A percentile compares a stretch with the other conserved stretches of the same genome.
These are phyloP conservation scores for Dichomitus squalens DNA, from an alignment of 1,284 basidiomycete species.

Conservation along the genomic window DNA sequence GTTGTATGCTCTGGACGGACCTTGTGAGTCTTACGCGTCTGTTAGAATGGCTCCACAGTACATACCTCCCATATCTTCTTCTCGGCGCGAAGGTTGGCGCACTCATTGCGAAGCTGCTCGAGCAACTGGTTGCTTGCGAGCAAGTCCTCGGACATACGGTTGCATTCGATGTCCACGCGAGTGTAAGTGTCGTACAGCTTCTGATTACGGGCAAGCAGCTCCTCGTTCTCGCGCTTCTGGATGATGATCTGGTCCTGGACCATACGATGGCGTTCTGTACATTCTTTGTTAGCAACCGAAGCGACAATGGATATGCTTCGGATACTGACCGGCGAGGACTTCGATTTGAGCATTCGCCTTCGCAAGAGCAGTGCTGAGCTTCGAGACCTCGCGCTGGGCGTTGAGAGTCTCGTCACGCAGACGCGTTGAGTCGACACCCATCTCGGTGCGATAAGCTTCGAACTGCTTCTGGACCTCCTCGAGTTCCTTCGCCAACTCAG, in stretches of 20 bases:
- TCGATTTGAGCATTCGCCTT: conserved; percentile 83
- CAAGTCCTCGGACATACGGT: conserved; percentile 66
- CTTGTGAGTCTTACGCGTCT: background rate
- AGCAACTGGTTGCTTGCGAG: conserved; percentile 55
- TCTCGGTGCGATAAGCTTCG: conserved; percentile 79
- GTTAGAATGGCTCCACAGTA: background rate
- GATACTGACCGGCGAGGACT: conserved; percentile 62
- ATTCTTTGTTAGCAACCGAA: conserved; percentile 1
- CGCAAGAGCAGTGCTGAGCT: conserved; percentile 68
- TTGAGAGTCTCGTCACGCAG: conserved; percentile 69
- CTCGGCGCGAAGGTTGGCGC: conserved; percentile 85
- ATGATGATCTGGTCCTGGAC: conserved; percentile 61
- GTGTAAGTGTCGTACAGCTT: conserved; percentile 70
- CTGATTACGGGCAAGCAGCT: conserved; percentile 63
- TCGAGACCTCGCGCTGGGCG: conserved; percentile 69
- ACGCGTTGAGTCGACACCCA: conserved; percentile 69
- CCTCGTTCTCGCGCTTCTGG: conserved; percentile 61
- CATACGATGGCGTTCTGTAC: conserved; percentile 66
- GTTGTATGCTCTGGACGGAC: conserved; percentile 64
- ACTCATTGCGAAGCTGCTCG: conserved; percentile 83
- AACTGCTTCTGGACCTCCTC: conserved; percentile 76
- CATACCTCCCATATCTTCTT: conserved; percentile 90
- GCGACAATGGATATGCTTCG: background rate
- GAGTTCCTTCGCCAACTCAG: conserved; percentile 55
- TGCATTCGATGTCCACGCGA: conserved; percentile 66